These are phyloP conservation scores for Cyclotella kingstonii DNA, from an alignment of 108 stramenopile species.

Conservation along the genomic window DNA sequence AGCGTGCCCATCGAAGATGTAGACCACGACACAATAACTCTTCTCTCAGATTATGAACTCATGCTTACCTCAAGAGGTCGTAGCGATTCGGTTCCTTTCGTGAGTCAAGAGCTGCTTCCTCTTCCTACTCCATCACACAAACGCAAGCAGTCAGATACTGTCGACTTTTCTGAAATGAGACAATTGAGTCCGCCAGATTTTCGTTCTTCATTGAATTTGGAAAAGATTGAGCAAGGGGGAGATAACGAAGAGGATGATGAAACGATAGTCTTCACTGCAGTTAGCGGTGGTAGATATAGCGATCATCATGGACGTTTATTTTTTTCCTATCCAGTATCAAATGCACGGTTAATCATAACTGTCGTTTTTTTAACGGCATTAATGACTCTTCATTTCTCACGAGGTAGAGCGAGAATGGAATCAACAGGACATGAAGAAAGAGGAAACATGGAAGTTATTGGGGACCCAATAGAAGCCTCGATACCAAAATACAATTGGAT, in stretches of 20 bases:
- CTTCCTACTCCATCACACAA: conserved; percentile 18
- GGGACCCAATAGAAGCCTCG: conserved; percentile 1
- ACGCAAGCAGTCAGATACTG: conserved; percentile 19
- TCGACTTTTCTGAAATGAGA: conserved; percentile 1
- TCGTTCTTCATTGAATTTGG: conserved; percentile 5
- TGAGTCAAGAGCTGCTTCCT: too few species aligned
- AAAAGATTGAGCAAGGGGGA: conserved; percentile 13
- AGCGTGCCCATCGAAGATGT: too few species aligned
- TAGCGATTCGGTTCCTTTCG: too few species aligned
- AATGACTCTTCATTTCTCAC: background rate
- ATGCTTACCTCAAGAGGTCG: too few species aligned
- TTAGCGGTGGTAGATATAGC: background rate
- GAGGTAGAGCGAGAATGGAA: background rate
- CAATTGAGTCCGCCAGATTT: background rate
- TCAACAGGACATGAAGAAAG: background rate
- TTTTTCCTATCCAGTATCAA: background rate
- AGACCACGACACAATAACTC: too few species aligned
- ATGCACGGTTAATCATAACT: background rate
- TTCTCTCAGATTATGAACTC: too few species aligned
- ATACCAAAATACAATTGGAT: conserved; percentile 9
- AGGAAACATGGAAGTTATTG: background rate
- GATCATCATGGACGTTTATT: background rate
- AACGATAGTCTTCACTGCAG: background rate
- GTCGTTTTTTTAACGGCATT: background rate
- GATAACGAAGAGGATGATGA: conserved; percentile 19